Percentiles rank a stretch among this genome's conserved stretches.
Conservation (phyloP, 305 asterid genomes). For the Solanum hybrid region DNA sequence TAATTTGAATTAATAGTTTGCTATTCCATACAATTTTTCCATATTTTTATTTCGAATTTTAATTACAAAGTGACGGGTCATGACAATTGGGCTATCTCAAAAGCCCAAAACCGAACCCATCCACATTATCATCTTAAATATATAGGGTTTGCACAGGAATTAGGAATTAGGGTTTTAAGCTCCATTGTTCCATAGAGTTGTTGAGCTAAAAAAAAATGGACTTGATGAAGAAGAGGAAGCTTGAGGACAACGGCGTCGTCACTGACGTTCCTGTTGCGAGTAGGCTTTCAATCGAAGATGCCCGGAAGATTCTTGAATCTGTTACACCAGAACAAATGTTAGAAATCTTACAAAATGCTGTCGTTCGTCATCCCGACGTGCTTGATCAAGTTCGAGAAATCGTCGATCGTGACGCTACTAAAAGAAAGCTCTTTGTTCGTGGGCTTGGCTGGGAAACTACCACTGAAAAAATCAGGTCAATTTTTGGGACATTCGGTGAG, state of each 20-base stretch:
- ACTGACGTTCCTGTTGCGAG: constrained; percentile 19
- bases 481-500: constrained; percentile 57
- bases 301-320: constrained; percentile 51
- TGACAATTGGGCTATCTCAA: not conserved
- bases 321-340: constrained; percentile 49
- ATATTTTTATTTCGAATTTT: too few relatives aligned
- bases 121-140: not conserved
- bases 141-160: not conserved
- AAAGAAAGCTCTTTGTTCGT: constrained; percentile 78
- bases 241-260: constrained; percentile 46
- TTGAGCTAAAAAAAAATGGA: constrained; percentile 28
- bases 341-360: constrained; percentile 49
- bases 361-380: constrained; percentile 54
- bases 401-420: constrained; percentile 47
- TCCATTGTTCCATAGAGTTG: not conserved
- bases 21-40: too few relatives aligned
- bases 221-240: constrained; percentile 50
- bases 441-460: constrained; percentile 94
- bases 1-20: too few relatives aligned
- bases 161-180: constrained; percentile 10
- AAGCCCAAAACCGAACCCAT: not conserved
- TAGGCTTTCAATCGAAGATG: constrained; percentile 48
- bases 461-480: constrained; percentile 47
- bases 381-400: constrained; percentile 54
- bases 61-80: too few relatives aligned